A percentile compares a stretch with the other conserved stretches of the same genome.
Evolutionary conservation across 768 basidiomycete genomes (phyloP).

Genomic region (Tulasnella sp.): DNA sequence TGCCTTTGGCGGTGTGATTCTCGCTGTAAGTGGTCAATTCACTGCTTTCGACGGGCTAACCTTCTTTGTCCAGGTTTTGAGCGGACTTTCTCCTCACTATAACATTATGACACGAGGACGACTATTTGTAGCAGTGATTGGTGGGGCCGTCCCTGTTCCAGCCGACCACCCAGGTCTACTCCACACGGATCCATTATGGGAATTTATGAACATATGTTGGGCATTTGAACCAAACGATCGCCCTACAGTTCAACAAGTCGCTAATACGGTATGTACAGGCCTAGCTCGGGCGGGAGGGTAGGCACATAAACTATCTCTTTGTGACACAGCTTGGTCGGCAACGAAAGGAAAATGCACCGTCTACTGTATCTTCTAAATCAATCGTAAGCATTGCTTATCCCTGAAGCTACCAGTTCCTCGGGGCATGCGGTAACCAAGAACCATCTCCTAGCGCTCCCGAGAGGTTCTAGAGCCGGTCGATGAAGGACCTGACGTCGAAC

Average conservation of each 20-base stretch:
- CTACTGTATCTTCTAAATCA: background rate
- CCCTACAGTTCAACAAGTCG: background rate
- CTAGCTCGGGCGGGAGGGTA: too few relatives aligned
- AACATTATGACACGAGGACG: background rate
- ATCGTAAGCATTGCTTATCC: background rate
- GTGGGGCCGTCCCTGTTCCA: background rate
- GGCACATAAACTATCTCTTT: too few relatives aligned
- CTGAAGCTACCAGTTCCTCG: background rate
- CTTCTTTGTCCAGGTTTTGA: background rate
- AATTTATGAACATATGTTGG: background rate
- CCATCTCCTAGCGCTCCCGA: background rate
- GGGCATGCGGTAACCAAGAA: background rate
- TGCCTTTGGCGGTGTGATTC: background rate
- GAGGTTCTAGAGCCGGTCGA: background rate
- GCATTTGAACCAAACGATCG: background rate
- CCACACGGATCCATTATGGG: background rate
- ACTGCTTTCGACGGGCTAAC: background rate
- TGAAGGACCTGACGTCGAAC: background rate
- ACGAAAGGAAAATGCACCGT: background rate
- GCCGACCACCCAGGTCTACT: background rate
- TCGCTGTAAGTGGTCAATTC: background rate
- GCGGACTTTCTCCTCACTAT: background rate
- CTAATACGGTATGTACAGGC: background rate
- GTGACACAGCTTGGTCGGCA: background rate
- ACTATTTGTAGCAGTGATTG: background rate